A percentile compares a stretch with the other conserved stretches of the same genome.
Conservation (phyloP, 495 filamentous ascomycete species). For the Aspergillus nanangensis region DNA sequence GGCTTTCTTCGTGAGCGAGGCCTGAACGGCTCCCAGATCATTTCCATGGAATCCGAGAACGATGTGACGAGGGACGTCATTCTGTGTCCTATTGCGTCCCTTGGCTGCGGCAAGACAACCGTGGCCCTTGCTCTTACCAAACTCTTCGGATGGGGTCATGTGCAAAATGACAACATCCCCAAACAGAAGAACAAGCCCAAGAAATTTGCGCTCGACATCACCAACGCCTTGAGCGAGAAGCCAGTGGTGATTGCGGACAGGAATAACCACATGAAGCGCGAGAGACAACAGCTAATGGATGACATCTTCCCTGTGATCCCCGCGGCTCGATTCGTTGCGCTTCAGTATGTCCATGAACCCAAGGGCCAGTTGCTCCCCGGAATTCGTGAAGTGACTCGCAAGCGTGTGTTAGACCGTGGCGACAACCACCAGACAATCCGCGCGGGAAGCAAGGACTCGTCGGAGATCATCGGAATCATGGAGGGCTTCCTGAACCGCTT, state of each 20-base stretch:
- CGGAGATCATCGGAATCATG: conserved; percentile 86
- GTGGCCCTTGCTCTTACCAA: conserved; percentile 75
- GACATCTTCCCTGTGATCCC: conserved; percentile 61
- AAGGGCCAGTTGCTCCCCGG: conserved; percentile 47
- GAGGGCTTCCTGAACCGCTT: conserved; percentile 87
- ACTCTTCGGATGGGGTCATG: conserved; percentile 88
- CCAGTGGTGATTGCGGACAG: conserved; percentile 86
- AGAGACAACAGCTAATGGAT: conserved; percentile 79
- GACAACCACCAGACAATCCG: conserved; percentile 99
- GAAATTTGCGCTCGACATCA: conserved; percentile 64
- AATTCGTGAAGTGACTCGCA: conserved; percentile 70
- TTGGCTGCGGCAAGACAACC: conserved; percentile 97
- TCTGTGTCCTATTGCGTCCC: conserved; percentile 81
- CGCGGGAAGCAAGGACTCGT: conserved; percentile 56
- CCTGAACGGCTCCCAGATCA: conserved; percentile 81
- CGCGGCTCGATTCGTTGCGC: conserved; percentile 73
- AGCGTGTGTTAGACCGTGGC: conserved; percentile 76
- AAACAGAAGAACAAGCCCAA: conserved; percentile 66
- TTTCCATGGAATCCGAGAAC: conserved; percentile 54
- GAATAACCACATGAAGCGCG: conserved; percentile 87
- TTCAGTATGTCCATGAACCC: conserved; percentile 83
- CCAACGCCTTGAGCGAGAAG: conserved; percentile 50
- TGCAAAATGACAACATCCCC: conserved; percentile 96
- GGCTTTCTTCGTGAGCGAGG: conserved; percentile 78
- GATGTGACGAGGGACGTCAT: conserved; percentile 62